A percentile compares a stretch with the other conserved stretches of the same genome.
These are phyloP conservation scores for Penicillium sp. DNA, from an alignment of 2,329 filamentous ascomycete species.

Conservation along the genomic window DNA sequence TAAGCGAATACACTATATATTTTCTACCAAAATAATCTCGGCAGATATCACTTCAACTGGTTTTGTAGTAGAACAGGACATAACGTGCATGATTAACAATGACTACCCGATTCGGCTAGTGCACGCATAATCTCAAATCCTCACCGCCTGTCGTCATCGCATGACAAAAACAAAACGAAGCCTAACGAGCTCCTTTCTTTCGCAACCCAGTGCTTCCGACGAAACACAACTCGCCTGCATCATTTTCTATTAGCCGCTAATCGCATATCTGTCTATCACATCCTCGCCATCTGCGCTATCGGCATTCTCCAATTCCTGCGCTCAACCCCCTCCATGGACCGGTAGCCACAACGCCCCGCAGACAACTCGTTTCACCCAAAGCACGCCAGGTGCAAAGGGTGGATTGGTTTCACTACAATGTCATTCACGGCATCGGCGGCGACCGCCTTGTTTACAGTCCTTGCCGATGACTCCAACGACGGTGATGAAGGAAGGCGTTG, in stretches of 20 bases:
- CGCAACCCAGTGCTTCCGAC: constrained; percentile 1
- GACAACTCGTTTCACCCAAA: not conserved
- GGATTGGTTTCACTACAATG: constrained; percentile 28
- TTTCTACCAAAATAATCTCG: not conserved
- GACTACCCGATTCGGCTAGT: constrained; percentile 6
- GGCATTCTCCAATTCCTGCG: not conserved
- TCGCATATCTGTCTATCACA: not conserved
- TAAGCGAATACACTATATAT: not conserved
- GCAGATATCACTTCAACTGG: no score
- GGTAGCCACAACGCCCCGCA: not conserved
- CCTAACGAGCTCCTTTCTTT: constrained; percentile 3
- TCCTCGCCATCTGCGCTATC: not conserved
- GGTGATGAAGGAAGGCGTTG: constrained; percentile 31
- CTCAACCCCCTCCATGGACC: constrained; percentile 9
- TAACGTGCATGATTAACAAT: not conserved
- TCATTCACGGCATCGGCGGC: constrained; percentile 39
- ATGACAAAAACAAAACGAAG: constrained; percentile 11
- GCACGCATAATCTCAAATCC: not conserved
- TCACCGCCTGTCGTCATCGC: constrained; percentile 15
- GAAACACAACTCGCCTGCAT: not conserved
- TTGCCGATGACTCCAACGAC: constrained; percentile 27
- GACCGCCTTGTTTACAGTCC: constrained; percentile 31
- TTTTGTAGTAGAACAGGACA: not conserved
- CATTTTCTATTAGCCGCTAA: not conserved
- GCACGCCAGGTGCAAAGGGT: not conserved